Evolutionary conservation across 2,329 filamentous ascomycete genomes (phyloP).

Genomic region (Geosmithia morbida): DNA sequence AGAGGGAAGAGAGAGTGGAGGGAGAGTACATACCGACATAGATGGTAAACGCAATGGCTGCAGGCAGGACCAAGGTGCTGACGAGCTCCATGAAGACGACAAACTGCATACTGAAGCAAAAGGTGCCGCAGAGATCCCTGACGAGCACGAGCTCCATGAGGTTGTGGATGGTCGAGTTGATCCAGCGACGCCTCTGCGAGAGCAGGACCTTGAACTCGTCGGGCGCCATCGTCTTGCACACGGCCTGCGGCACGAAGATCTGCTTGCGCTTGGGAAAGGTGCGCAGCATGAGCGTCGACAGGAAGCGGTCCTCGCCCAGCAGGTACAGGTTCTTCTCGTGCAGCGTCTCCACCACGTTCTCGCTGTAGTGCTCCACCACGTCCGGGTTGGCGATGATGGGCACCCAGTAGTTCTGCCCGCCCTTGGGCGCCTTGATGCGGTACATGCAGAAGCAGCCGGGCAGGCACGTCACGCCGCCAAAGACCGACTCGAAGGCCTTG

Average conservation of each 20-base stretch:
- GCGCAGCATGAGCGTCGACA: constrained; percentile 94
- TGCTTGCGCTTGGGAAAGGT: constrained; percentile 99
- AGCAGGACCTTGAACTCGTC: constrained; percentile 84
- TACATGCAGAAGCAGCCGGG: constrained; percentile 99
- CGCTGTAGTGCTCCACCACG: constrained; percentile 97
- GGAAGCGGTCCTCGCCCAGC: constrained; percentile 84
- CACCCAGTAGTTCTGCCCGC: constrained; percentile 98
- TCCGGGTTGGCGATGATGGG: constrained; percentile 97
- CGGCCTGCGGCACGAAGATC: constrained; percentile 93
- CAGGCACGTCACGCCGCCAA: constrained; percentile 96
- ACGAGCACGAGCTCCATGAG: constrained; percentile 95
- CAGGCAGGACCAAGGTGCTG: constrained; percentile 86
- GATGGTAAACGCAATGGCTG: constrained; percentile 92
- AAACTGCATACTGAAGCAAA: constrained; percentile 99
- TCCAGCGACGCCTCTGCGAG: constrained; percentile 93
- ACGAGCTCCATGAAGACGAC: constrained; percentile 91
- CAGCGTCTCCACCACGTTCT: constrained; percentile 95
- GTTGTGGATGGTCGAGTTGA: constrained; percentile 98
- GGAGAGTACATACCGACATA: constrained; percentile 60
- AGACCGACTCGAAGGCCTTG: constrained; percentile 96
- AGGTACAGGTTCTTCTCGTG: constrained; percentile 95
- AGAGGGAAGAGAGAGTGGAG: background rate
- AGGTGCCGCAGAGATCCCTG: constrained; percentile 90
- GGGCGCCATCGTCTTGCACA: constrained; percentile 96
- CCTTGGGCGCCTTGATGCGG: constrained; percentile 97